Conservation (phyloP, 768 basidiomycete genomes). For the Solioccasus polychromus region DNA sequence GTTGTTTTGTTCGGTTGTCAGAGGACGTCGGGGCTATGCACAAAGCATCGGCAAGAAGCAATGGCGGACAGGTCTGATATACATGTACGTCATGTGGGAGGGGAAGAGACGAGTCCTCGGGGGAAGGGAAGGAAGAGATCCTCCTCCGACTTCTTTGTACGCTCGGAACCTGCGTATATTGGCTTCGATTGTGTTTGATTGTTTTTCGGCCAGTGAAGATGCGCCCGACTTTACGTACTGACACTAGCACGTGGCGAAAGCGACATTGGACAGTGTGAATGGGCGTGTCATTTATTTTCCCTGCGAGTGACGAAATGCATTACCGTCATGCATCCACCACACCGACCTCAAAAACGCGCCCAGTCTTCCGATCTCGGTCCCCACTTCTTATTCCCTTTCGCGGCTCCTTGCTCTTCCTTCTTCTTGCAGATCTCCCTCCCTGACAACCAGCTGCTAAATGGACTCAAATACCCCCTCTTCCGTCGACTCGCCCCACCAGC, state of each 20-base stretch:
- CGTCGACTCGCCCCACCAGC: not conserved
- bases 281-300: constrained; percentile 9
- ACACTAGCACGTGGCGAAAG: no score
- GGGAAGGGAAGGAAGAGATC: no score
- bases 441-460: constrained; percentile 36
- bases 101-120: no score
- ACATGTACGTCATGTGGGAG: constrained; percentile 13
- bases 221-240: no score
- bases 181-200: no score
- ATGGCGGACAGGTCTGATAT: constrained; percentile 11
- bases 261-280: constrained; percentile 33
- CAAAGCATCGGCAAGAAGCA: constrained; percentile 12
- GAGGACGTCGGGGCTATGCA: constrained; percentile 13
- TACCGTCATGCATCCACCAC: constrained; percentile 2
- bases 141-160: no score
- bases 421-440: constrained; percentile 31
- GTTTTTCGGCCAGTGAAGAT: no score
- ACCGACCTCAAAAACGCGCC: constrained; percentile 23
- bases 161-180: no score
- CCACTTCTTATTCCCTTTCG: constrained; percentile 17
- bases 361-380: not conserved
- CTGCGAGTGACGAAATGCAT: constrained; percentile 29
- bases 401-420: constrained; percentile 10
- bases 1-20: not conserved
- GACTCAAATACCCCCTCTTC: constrained; percentile 29